Base-by-base conservation (phyloP, 257 asterid species). In the Primulina huaijiensis region DNA sequence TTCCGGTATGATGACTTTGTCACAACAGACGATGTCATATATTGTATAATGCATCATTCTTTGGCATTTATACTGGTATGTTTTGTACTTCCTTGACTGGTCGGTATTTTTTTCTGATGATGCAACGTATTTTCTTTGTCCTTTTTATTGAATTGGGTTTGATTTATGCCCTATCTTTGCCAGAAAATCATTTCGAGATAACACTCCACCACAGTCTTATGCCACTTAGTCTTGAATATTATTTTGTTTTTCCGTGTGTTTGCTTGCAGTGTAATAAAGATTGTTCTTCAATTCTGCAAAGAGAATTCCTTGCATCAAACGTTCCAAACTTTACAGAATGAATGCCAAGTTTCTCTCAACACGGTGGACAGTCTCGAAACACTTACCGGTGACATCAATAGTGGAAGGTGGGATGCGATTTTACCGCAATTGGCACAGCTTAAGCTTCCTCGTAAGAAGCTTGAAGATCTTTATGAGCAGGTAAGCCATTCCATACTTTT, bases 321-420 rank as follows among this genome's bases (percentile, higher is more conserved):
- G 64, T 90, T 90, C 72, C 95, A 89, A 57, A 89, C 91, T 6
- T 81, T 93, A 73, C 98, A 93, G 84, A 90, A 83, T 67, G 98
- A 93, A 78, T 93, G 98, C 77, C 98, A 93, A 83, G 96, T 90
- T 72, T 93, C 98, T 62, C 87, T 93, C 25, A 93, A 93, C 73
- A 93, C 98, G 0, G 98, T 93, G 73, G 98, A 93, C 79, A 93
- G 97, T 77, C 86, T 74, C 20, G 98, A 93, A 77, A 90, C 97
- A 7, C 90, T 93, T 76, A 62, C 82, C 77, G 89, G 97, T 66
- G 98, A 93, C 79, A 84, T 93, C 74, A 93, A 93, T 66, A 83
- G 96, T 76, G 97, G 98, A 80, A 84, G 96, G 83, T 93, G 98
- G 98, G 98, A 93, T 81, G 97, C 98, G 19, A 91, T 93, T 68